Percentiles rank a stretch among this genome's conserved stretches.
Conservation (phyloP, 1,284 basidiomycete genomes). For the Golubevia pallescens region DNA sequence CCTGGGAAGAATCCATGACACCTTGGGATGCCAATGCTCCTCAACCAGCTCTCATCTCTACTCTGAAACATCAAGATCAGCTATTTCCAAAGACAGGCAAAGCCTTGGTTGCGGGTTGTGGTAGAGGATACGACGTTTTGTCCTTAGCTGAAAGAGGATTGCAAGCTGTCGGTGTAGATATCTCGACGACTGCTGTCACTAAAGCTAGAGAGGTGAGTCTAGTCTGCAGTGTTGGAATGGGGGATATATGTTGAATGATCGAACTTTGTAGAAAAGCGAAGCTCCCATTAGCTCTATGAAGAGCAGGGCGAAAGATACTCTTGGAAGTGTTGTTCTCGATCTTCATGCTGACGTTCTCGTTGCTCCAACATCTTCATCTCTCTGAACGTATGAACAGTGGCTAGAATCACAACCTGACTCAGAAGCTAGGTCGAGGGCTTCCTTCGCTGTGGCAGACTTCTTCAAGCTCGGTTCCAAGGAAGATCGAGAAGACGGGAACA, state of each 20-base stretch:
- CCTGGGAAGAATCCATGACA: constrained; percentile 31
- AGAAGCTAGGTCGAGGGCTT: constrained; percentile 8
- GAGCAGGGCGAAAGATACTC: no score
- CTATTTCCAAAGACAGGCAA: constrained; percentile 17
- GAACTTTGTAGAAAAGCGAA: no score
- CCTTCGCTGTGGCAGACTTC: constrained; percentile 32
- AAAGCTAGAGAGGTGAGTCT: constrained; percentile 27
- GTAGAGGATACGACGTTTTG: constrained; percentile 32
- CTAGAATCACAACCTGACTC: constrained; percentile 17
- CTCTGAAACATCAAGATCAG: constrained; percentile 20
- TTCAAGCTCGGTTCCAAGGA: constrained; percentile 13
- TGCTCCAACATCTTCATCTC: not conserved
- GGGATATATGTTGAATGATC: no score
- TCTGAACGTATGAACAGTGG: constrained; percentile 17
- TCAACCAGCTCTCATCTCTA: constrained; percentile 30
- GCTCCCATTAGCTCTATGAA: no score
- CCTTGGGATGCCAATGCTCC: constrained; percentile 34
- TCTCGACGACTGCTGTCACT: constrained; percentile 26
- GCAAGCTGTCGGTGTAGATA: constrained; percentile 28
- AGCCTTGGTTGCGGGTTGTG: constrained; percentile 27
- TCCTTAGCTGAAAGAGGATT: constrained; percentile 30
- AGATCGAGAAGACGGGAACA: not conserved
- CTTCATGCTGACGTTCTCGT: not conserved
- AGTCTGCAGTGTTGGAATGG: no score
- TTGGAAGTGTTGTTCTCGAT: no score